A percentile compares a stretch with the other conserved stretches of the same genome.
Conservation (phyloP, 108 stramenopile genomes). For the Aurantiochytrium sp. region DNA sequence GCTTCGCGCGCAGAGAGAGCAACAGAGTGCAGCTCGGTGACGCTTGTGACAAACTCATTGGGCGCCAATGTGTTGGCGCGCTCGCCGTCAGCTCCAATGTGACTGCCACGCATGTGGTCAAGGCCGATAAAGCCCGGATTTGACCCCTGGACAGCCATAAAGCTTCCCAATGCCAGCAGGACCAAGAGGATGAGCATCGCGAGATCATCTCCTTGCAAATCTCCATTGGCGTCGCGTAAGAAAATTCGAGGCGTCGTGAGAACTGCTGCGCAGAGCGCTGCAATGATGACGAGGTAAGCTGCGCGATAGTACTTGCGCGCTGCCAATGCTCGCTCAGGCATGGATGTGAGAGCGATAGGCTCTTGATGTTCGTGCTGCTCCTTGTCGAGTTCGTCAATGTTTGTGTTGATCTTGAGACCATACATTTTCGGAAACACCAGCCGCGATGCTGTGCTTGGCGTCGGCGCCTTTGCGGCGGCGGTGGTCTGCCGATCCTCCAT, state of each 20-base stretch:
- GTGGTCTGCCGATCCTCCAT: neutral
- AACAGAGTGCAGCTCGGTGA: too few species aligned
- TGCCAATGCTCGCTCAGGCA: neutral
- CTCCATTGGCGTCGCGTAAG: neutral
- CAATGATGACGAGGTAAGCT: neutral
- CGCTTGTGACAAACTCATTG: too few species aligned
- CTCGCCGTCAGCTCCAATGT: too few species aligned
- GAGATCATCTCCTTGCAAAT: neutral
- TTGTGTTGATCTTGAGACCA: neutral
- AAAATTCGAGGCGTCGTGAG: neutral
- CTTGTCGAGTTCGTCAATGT: neutral
- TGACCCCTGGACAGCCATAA: constrained; percentile 31
- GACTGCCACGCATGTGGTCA: neutral
- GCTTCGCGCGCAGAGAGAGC: too few species aligned
- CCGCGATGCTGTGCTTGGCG: neutral
- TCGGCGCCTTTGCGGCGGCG: neutral
- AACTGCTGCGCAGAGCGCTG: neutral
- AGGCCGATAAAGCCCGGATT: constrained; percentile 36
- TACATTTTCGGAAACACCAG: neutral
- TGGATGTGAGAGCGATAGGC: neutral
- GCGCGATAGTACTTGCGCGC: neutral
- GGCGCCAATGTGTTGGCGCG: too few species aligned
- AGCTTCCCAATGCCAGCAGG: neutral
- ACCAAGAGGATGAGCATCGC: neutral
- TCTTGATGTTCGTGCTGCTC: neutral